Evolutionary conservation across 371 early-diverging fungal species (phyloP).

Genomic region (Mortierella sp.): DNA sequence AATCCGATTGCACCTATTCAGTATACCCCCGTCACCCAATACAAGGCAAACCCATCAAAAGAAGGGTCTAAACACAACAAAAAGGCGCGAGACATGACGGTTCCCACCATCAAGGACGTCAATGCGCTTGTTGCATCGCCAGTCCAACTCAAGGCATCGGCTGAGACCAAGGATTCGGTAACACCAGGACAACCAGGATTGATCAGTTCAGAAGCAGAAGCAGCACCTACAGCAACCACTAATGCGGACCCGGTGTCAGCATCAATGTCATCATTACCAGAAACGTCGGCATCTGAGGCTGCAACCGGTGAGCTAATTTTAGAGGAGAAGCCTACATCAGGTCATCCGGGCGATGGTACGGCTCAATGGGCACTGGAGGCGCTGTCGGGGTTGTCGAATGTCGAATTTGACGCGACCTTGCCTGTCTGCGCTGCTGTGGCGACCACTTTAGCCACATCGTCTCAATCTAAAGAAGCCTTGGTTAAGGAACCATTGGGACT

Average conservation of each 20-base stretch:
- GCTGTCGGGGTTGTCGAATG: conserved; percentile 37
- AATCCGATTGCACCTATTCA: conserved; percentile 40
- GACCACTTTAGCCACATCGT: conserved; percentile 17
- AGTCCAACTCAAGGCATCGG: not conserved
- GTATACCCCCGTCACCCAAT: conserved; percentile 53
- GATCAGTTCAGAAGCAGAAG: not conserved
- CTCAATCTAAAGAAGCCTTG: conserved; percentile 7
- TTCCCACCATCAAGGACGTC: conserved; percentile 11
- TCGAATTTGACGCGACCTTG: conserved; percentile 34
- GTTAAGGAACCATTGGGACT: conserved; percentile 10
- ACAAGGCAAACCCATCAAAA: conserved; percentile 39
- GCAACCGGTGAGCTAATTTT: not conserved
- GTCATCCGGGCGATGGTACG: conserved; percentile 9
- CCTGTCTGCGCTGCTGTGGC: conserved; percentile 29
- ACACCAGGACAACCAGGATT: not conserved
- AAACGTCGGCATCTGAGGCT: not conserved
- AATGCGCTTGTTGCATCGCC: conserved; percentile 1
- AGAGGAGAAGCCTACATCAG: not conserved
- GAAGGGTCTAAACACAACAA: conserved; percentile 23
- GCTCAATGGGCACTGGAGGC: conserved; percentile 34
- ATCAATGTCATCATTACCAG: not conserved
- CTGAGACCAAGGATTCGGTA: not conserved
- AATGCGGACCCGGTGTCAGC: not conserved
- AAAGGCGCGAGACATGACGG: conserved; percentile 20
- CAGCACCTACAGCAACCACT: conserved; percentile 2